Base-by-base conservation (phyloP, 768 basidiomycete genomes). In the Mycena venus region DNA sequence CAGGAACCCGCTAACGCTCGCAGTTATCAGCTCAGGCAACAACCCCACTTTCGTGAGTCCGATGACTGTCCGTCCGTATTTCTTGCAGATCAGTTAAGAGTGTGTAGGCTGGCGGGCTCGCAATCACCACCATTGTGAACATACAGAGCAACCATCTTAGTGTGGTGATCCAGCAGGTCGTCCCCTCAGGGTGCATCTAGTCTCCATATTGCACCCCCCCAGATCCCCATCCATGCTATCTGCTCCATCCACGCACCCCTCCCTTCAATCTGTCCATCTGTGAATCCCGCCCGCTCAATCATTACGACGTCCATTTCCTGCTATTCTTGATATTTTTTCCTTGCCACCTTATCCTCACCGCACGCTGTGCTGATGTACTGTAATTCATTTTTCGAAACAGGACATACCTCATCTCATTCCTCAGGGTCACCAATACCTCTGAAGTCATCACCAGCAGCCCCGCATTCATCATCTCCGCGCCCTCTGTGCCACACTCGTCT, bases 1-100 rank as follows among this genome's bases (percentile, higher is more conserved):
- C 58, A 74, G 73, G 14, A 23, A 42, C 23, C 63, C 68, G 1
- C 1, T 70, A 34, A 74, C 73, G 3, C 55, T 74, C 17, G 62
- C 73, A 27, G 38, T 74, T 19, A 70, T 70, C 68, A 65, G 55
- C 38, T 27, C 56, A 2, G 68, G 66, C 47, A n/a, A 31, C 15
- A 64, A 61, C 10, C 34, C 32, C 32, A 65, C 73, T 4, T 70
- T 59, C 27, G 66, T 66, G 31, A 55, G 47, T 42, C n/a, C n/a
- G n/a, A n/a, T n/a, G n/a, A n/a, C 17, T 8, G 8, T 7, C 7
- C 36, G 3, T 25, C 12, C 25, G 9, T 25, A 17, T 8, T 4
- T n/a, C 17, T 36, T 9, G 3, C 8, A 8, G n/a, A 17, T 36
- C 38, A 36, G 38, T 6, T 2, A 5, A 21, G 36, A n/a, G 6